Evolutionary conservation across 2,329 filamentous ascomycete genomes (phyloP).

Genomic region (Hymenoscyphus occultus): DNA sequence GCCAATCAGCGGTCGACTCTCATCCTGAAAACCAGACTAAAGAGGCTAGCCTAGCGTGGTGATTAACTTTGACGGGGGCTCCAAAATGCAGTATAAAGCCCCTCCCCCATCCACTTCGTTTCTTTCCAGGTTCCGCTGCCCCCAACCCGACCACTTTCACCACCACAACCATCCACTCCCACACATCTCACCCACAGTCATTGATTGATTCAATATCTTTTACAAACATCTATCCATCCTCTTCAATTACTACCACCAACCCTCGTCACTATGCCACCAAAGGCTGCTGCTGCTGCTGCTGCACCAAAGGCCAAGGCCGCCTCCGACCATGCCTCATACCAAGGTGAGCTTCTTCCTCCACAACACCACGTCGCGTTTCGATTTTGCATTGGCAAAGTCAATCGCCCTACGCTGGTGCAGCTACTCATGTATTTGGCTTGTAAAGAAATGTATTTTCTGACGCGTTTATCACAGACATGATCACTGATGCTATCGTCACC

Average conservation of each 20-base stretch:
- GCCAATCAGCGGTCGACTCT: slow-evolving; percentile 14
- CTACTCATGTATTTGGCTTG: slow-evolving; percentile 34
- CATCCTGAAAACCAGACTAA: neutral
- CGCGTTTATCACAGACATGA: slow-evolving; percentile 33
- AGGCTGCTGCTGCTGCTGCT: slow-evolving; percentile 59
- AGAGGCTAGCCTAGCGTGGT: slow-evolving; percentile 5
- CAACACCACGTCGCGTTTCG: slow-evolving; percentile 45
- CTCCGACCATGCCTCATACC: slow-evolving; percentile 60
- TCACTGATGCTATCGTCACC: slow-evolving; percentile 36
- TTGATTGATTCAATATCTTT: slow-evolving; percentile 6
- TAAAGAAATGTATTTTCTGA: slow-evolving; percentile 22
- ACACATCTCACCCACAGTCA: neutral
- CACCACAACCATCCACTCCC: slow-evolving; percentile 2
- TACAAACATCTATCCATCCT: neutral
- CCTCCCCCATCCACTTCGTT: neutral
- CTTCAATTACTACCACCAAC: slow-evolving; percentile 20
- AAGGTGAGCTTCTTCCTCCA: slow-evolving; percentile 52
- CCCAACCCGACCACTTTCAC: slow-evolving; percentile 12
- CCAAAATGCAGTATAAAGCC: neutral
- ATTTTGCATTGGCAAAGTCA: slow-evolving; percentile 38
- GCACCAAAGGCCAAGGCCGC: slow-evolving; percentile 57
- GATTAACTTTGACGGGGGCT: slow-evolving; percentile 6
- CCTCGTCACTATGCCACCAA: slow-evolving; percentile 57
- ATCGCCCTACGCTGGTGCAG: slow-evolving; percentile 56
- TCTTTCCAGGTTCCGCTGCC: slow-evolving; percentile 11